These are phyloP conservation scores for Xylaria nigripes DNA, from an alignment of 495 filamentous ascomycete species.

Conservation along the genomic window DNA sequence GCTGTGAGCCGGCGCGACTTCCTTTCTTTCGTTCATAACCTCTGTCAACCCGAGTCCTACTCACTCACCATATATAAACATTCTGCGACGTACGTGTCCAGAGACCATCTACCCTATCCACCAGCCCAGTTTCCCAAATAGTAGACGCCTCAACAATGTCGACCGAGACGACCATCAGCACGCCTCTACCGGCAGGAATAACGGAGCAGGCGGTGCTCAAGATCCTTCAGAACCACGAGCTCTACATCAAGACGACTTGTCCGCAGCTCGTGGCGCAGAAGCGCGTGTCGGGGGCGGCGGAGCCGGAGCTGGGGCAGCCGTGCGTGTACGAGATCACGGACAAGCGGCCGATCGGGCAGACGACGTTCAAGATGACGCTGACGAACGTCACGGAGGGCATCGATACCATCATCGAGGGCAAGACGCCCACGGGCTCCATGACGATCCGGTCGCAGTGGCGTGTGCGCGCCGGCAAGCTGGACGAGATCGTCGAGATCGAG, in stretches of 20 bases:
- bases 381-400: slow-evolving; percentile 21
- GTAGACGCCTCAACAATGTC: slow-evolving; percentile 5
- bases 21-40: too few species aligned
- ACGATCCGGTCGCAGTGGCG: slow-evolving; percentile 36
- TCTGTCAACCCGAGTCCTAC: too few species aligned
- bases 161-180: slow-evolving; percentile 28
- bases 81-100: too few species aligned
- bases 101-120: too few species aligned
- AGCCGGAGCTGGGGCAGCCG: slow-evolving; percentile 3
- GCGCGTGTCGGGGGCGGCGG: slow-evolving; percentile 9
- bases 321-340: slow-evolving; percentile 18
- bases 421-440: slow-evolving; percentile 30
- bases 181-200: slow-evolving; percentile 47
- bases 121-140: too few species aligned
- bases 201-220: slow-evolving; percentile 47
- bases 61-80: too few species aligned
- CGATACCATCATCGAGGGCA: slow-evolving; percentile 34
- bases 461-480: slow-evolving; percentile 12
- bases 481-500: slow-evolving; percentile 30
- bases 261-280: slow-evolving; percentile 26
- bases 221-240: slow-evolving; percentile 50
- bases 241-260: slow-evolving; percentile 33
- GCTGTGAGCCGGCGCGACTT: too few species aligned
- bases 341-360: slow-evolving; percentile 32
- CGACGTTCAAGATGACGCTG: slow-evolving; percentile 33